Base-by-base conservation (phyloP, 331 rosid genomes). In the Dryas integrifolia region DNA sequence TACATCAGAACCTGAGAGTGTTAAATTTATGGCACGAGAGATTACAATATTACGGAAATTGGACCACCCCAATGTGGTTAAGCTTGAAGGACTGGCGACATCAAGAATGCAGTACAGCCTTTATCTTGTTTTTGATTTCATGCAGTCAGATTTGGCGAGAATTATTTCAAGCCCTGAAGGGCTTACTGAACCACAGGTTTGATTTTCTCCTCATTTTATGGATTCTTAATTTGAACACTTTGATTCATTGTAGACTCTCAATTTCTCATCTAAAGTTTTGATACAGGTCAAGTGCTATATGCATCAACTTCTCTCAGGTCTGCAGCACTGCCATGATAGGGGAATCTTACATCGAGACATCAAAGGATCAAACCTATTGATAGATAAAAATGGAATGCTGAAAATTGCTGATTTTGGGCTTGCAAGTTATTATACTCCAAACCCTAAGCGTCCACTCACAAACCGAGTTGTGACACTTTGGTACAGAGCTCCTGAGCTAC, bases 401-500 rank as follows among this genome's bases (percentile, higher is more conserved):
- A 83, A 92, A 84, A 90, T 92, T 74, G 98, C 88, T 9, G 98
- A 90, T 78, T 90, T 92, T 58, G 98, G 98, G 53, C 95, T 92
- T 47, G 92, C 96, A 39, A 92, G 86, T 80, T 81, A 65, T 81
- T 92, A 80, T 67, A 62, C 64, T 49, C 87, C 82, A 63, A 75
- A 71, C 26, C 70, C 56, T 11, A 77, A 81, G 30, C 85, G 38
- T 2, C 82, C 86, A 79, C 92, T 90, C 67, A 90, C 98, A 49
- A 92, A 82, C 79, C 84, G 95, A 75, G 98, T 92, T 74, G 98
- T 92, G 82, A 92, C 98, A 0, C 87, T 92, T 43, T 90, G 98
- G 98, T 92, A 92, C 74, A 74, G 96, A 83, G 89, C 98, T 64
- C 96, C 96, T 13, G 98, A 92, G 82, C 73, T 92, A 16, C 79